Base-by-base conservation (phyloP, 2,329 filamentous ascomycete species). In the Oidium heveae region DNA sequence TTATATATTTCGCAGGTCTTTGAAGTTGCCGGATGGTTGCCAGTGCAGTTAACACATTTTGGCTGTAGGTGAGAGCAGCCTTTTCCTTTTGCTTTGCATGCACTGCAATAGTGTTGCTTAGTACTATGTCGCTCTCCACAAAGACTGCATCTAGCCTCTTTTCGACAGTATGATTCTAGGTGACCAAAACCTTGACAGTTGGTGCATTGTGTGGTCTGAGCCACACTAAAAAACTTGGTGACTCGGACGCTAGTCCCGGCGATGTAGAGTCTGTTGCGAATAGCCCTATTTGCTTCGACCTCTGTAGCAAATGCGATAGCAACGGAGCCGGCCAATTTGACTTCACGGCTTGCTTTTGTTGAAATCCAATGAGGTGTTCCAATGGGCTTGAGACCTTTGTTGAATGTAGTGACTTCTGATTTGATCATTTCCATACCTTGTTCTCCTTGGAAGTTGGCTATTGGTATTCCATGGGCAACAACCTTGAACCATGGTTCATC, bases 161-260 rank as follows among this genome's bases (percentile, higher is more conserved):
- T 28, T 28, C 3, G 6, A 28, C 6, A 28, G 24, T 28, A 28
- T 28, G 24, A 28, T 28, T 55, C 46, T 16, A 55, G 16, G 34
- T 53, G 54, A 9, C 54, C 49, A 32, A 52, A 52, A 15, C 47
- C 36, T n/a, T 52, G 34, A 32, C 47, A 55, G 18, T 55, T 55
- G 8, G 24, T 18, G 39, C 49, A 55, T 36, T 55, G 24, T 10
- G 49, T 53, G 12, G 22, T 52, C 16, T 15, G 32, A 3, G 54
- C 49, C 53, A 46, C 41, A 46, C 18, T 15, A 13, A 53, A 55
- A 33, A 52, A 32, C 22, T 52, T 52, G 20, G 47, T 39, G 7
- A 55, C 54, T 33, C 32, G 15, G 13, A 52, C 32, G 22, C 47
- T 52, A 22, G 34, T 55, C 9, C 34, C 36, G 12, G 37, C 47